Base-by-base conservation (phyloP, 306 rosid species). In the Betula pendula region DNA sequence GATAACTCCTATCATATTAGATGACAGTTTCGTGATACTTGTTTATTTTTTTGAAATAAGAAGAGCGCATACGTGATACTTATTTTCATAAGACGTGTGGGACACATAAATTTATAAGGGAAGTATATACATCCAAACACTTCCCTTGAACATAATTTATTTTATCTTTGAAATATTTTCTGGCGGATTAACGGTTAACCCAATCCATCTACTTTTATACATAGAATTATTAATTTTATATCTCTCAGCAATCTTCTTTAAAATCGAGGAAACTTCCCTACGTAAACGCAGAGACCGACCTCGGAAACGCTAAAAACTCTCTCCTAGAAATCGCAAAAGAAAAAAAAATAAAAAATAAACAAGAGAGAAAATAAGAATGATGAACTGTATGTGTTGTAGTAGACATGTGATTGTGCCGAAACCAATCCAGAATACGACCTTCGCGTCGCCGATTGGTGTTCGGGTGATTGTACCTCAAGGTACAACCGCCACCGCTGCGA, bases 351-450 rank as follows among this genome's bases (percentile, higher is more conserved):
- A n/a, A n/a, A n/a, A n/a, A n/a, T n/a, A n/a, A n/a, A 29, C 2
- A 55, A 27, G 48, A 8, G 63, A 35, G 48, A 70, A 58, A 72
- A 14, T 24, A 25, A 40, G 48, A 68, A 72, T 68, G 33, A 90
- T 88, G 99, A 77, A 75, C 66, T 85, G 77, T 62, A 47, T 68
- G 73, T 47, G 74, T 70, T 79, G 85, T 25, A 35, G 78, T 15
- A 70, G 75, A 29, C 79, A 78, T 50, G 58, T 79, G 68, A 35
- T 79, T 43, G 75, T 72, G 82, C 75, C 75, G 35, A 78, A 67
- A 40, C 59, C 85, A 31, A 49, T 60, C 10, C 80, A 60, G 35
- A 24, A 42, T 25, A 78, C 77, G 24, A 77, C 53, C 70, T 76
- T 91, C 77, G 24, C 45, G 7, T 70, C 48, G 6, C 68, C 75